Percentiles rank a stretch among this genome's conserved stretches.
These are phyloP conservation scores for Termitomyces sp. DNA, from an alignment of 768 basidiomycete genomes.

Conservation along the genomic window DNA sequence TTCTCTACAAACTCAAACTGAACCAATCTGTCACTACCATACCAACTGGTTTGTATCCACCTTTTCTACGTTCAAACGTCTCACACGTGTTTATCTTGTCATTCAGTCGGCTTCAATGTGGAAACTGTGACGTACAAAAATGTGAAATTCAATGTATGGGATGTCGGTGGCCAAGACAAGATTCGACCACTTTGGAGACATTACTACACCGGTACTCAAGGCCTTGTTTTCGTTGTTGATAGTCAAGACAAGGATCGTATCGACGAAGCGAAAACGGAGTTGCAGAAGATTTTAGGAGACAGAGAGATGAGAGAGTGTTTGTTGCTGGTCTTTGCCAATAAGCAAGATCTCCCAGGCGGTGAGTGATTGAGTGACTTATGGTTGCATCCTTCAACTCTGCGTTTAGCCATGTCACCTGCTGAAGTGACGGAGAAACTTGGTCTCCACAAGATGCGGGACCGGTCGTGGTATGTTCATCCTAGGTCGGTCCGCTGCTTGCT, in stretches of 20 bases:
- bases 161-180: constrained; percentile 99
- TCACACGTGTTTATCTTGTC: constrained; percentile 3
- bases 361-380: constrained; percentile 19
- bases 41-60: constrained; percentile 67
- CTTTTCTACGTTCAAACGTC: background rate
- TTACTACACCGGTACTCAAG: constrained; percentile 98
- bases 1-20: constrained; percentile 97
- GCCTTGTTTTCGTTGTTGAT: constrained; percentile 97
- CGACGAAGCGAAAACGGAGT: constrained; percentile 93
- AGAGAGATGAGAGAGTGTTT: constrained; percentile 98
- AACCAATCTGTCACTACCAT: constrained; percentile 99
- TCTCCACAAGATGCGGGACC: constrained; percentile 91
- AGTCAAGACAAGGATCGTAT: constrained; percentile 93
- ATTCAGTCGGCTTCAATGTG: constrained; percentile 92
- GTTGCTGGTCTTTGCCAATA: constrained; percentile 97
- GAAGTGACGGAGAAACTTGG: constrained; percentile 98
- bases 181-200: constrained; percentile 98
- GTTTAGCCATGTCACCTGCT: constrained; percentile 93
- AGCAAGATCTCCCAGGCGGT: constrained; percentile 98
- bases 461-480: constrained; percentile 99
- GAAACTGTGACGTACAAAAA: constrained; percentile 99
- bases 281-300: constrained; percentile 93
- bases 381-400: background rate
- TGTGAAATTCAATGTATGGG: constrained; percentile 93
- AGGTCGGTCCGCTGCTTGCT: constrained; percentile 49